A percentile compares a stretch with the other conserved stretches of the same genome.
phyloP scores from a whole-genome alignment of 1,139 yeast species.

The Blastobotrys illinoisensis region DNA sequence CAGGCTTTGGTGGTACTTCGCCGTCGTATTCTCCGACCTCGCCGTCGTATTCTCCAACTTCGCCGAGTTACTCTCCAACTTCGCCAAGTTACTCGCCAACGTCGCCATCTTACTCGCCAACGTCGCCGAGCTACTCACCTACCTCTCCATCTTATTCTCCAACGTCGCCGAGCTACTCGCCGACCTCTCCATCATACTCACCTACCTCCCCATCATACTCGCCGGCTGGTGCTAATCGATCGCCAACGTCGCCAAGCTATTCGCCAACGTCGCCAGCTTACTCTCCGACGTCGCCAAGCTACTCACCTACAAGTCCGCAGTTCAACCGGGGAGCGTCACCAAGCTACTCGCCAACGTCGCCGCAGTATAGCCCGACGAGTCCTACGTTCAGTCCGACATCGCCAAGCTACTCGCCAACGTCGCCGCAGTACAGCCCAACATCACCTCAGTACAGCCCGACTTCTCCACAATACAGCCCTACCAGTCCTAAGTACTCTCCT shows the following conservation, averaged over 20 bases:
- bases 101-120: constrained; percentile 54
- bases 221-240: constrained; percentile 31
- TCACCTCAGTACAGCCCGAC: constrained; percentile 24
- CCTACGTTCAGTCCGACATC: constrained; percentile 40
- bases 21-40: constrained; percentile 71
- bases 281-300: constrained; percentile 61
- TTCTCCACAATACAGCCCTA: constrained; percentile 20
- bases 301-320: constrained; percentile 67
- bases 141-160: constrained; percentile 62
- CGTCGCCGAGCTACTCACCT: constrained; percentile 61
- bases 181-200: constrained; percentile 58
- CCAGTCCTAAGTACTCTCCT: constrained; percentile 19
- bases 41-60: constrained; percentile 69
- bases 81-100: constrained; percentile 66
- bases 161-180: constrained; percentile 67
- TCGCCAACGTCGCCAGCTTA: constrained; percentile 63
- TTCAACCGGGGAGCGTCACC: constrained; percentile 60
- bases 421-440: constrained; percentile 55
- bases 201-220: constrained; percentile 63
- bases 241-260: constrained; percentile 32
- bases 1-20: constrained; percentile 63
- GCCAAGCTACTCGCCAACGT: constrained; percentile 60
- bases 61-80: constrained; percentile 66
- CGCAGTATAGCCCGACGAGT: constrained; percentile 46
- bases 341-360: constrained; percentile 61